These are phyloP conservation scores for Pseudopyricularia cyperi DNA, from an alignment of 2,329 filamentous ascomycete genomes.

Conservation along the genomic window DNA sequence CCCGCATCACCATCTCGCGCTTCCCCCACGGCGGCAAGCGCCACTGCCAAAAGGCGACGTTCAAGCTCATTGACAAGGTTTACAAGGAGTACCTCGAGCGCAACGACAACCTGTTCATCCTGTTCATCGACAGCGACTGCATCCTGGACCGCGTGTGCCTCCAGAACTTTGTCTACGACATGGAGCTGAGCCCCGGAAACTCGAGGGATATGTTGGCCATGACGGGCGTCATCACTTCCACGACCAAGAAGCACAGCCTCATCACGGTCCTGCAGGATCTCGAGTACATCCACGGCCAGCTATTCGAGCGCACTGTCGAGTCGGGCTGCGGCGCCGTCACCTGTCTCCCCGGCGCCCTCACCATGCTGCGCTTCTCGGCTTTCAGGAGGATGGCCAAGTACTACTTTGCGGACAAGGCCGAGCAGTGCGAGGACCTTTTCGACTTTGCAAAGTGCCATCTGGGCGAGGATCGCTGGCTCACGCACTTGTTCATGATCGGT, in stretches of 20 bases:
- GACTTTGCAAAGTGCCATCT: slow-evolving; percentile 93
- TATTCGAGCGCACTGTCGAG: slow-evolving; percentile 92
- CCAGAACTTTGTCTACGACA: slow-evolving; percentile 97
- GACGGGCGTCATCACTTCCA: slow-evolving; percentile 95
- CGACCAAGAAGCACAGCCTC: slow-evolving; percentile 74
- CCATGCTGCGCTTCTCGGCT: slow-evolving; percentile 88
- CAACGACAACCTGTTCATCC: slow-evolving; percentile 85
- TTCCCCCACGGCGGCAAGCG: slow-evolving; percentile 92
- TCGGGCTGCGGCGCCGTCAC: slow-evolving; percentile 90
- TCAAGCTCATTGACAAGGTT: slow-evolving; percentile 84
- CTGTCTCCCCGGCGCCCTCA: slow-evolving; percentile 87
- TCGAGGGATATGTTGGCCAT: slow-evolving; percentile 89
- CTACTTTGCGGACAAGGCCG: slow-evolving; percentile 94
- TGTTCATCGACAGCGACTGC: slow-evolving; percentile 97
- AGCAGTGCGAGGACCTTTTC: slow-evolving; percentile 90
- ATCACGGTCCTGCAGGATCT: slow-evolving; percentile 93
- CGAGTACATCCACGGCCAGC: slow-evolving; percentile 94
- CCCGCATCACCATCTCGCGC: slow-evolving; percentile 78
- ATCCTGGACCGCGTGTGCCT: slow-evolving; percentile 84
- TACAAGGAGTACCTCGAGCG: slow-evolving; percentile 76
- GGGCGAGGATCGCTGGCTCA: slow-evolving; percentile 92
- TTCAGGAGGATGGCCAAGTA: slow-evolving; percentile 96
- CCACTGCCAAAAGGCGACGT: slow-evolving; percentile 86
- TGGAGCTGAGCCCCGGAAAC: slow-evolving; percentile 92
- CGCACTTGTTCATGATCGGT: slow-evolving; percentile 97